Evolutionary conservation across 1,284 basidiomycete species (phyloP), one percentile per base, ranked within the genome.

Genomic region (Amylostereum areolatum): DNA sequence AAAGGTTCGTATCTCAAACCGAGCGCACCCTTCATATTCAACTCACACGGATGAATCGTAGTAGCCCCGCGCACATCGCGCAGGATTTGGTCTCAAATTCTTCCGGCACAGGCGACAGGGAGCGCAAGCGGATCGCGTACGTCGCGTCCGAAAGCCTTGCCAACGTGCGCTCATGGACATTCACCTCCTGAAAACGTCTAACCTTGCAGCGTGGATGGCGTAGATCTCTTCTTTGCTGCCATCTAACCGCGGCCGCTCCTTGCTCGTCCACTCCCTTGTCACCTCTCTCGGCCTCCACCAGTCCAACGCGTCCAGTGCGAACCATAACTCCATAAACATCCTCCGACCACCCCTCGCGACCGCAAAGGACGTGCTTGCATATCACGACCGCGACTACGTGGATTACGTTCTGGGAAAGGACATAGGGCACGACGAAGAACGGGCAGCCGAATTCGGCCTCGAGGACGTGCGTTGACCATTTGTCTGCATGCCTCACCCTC

Each of bases 191-290:
- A 46, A 31, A 48, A 41, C 31, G 31, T 46, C 53, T 27, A 63
- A 62, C 54, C 43, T 67, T 8, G 53, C 65, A 49, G 18, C 28
- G 7, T 18, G 18, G 18, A 18, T 18, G 8, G 25, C 30, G 29
- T 56, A 80, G 83, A 69, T 73, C 49, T 87, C 83, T 2, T 87
- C 85, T 24, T 70, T 79, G 3, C 75, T 96, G 1, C 94, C 93
- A 0, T 89, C 90, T 1, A 96, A 97, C 63, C 71, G 64, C 46
- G 83, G 85, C 11, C 77, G 94, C n/a, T 93, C 92, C 0, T 63
- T 80, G 0, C 63, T 92, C 4, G 89, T 95, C 2, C 92, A 97
- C 60, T 78, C 81, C 1, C 73, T 96, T 9, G 69, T 84, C 47
- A 72, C 72, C 30, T 66, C 80, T 0, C 73, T 85, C 37, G 80